Evolutionary conservation across 441 rosid species (phyloP), one percentile per base, ranked within the genome.

Genomic region (Adansonia grandidieri): DNA sequence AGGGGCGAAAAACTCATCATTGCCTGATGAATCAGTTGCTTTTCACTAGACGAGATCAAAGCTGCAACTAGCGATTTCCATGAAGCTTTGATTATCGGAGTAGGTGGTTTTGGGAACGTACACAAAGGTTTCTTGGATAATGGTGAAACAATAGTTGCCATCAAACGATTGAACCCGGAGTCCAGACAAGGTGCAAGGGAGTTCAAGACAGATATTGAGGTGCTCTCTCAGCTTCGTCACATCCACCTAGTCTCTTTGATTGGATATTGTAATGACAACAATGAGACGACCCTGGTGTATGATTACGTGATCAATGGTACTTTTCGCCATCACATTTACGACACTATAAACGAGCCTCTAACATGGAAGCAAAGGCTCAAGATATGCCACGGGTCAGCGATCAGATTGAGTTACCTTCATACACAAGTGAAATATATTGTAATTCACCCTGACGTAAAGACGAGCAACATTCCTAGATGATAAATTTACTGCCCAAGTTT

Each of bases 141-240:
- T 2, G 86, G 83, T 3, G 45, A 70, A 70, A 70, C 60, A 51
- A 70, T 70, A 50, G 44, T 50, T 17, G 74, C 74, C 45, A 78
- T 84, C 66, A 86, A 86, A 42, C 79, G 86, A 24, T 80, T 84
- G 2, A 71, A 82, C 54, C 82, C 85, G 1, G 62, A 80, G 58
- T 84, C 88, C 3, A 79, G 78, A 44, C 89, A 87, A 80, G 89
- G 89, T 24, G 77, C 68, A n/a, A 64, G 42, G 5, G 88, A 87
- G 84, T 87, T 85, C 74, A 56, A 53, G 50, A 81, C 81, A 0
- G 87, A 87, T 84, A 85, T 87, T 13, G 75, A 80, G 53, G 79
- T 87, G 85, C 78, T 86, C 22, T 84, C 87, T 24, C 78, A 81
- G 45, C 85, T 84, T 8, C 80, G 89, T 24, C 88, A 87, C 58